Percentiles rank a stretch among this genome's conserved stretches.
These are phyloP conservation scores for Rhodomyrtus psidioides DNA, from an alignment of 441 rosid genomes.

Conservation along the genomic window DNA sequence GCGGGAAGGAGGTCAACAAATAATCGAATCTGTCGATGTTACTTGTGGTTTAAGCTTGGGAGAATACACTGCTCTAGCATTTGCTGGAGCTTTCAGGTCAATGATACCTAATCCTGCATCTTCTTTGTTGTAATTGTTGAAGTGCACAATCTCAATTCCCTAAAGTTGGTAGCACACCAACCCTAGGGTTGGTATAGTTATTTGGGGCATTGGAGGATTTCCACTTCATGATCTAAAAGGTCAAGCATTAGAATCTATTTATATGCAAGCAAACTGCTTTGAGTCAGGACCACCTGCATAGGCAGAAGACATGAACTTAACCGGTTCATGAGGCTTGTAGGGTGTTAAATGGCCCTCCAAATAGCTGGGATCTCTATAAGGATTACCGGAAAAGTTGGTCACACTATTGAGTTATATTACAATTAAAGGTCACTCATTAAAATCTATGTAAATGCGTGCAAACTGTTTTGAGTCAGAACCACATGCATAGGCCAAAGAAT, in stretches of 20 bases:
- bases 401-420: too few relatives aligned
- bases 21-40: slow-evolving; percentile 87
- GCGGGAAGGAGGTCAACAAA: slow-evolving; percentile 79
- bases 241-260: not conserved
- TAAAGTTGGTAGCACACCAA: not conserved
- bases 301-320: too few relatives aligned
- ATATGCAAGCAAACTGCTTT: not conserved
- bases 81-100: slow-evolving; percentile 95
- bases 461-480: not conserved
- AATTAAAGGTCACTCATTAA: not conserved
- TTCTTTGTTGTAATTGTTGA: not conserved
- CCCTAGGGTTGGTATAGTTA: not conserved
- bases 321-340: too few relatives aligned
- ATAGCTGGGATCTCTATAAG: too few relatives aligned
- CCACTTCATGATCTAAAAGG: not conserved
- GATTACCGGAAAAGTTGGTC: too few relatives aligned
- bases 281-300: not conserved
- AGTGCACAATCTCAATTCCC: not conserved
- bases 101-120: not conserved
- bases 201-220: not conserved
- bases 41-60: slow-evolving; percentile 98
- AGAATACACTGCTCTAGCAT: slow-evolving; percentile 95
- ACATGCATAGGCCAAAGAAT: not conserved
- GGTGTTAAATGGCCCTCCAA: too few relatives aligned
- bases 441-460: not conserved